Evolutionary conservation across 352 stramenopile species (phyloP).

Genomic region (Globisporangium camurandrum): DNA sequence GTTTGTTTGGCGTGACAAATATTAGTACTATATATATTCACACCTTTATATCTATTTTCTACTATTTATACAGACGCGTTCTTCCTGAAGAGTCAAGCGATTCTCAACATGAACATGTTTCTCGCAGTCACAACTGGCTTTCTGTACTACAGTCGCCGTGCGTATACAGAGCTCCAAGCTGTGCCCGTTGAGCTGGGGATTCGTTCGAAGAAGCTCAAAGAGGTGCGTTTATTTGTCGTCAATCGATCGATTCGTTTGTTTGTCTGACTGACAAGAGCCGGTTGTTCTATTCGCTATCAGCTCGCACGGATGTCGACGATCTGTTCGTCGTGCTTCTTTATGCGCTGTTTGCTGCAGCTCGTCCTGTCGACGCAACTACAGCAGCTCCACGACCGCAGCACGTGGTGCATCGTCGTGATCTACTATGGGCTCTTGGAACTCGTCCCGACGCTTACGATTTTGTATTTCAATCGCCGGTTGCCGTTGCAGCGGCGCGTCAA

Average conservation of each 20-base stretch:
- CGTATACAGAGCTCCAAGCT: slow-evolving; percentile 72
- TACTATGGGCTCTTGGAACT: slow-evolving; percentile 82
- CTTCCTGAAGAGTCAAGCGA: slow-evolving; percentile 68
- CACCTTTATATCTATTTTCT: not conserved
- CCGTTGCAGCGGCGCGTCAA: slow-evolving; percentile 30
- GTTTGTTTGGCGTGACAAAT: no score
- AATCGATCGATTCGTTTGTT: not conserved
- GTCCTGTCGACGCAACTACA: slow-evolving; percentile 57
- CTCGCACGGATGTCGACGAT: slow-evolving; percentile 73
- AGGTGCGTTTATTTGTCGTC: slow-evolving; percentile 18
- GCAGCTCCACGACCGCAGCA: slow-evolving; percentile 68
- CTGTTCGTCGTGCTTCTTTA: slow-evolving; percentile 81
- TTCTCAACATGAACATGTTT: slow-evolving; percentile 81
- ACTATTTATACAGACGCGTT: slow-evolving; percentile 42
- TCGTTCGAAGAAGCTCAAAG: slow-evolving; percentile 76
- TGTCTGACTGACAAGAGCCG: not conserved
- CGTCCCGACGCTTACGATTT: slow-evolving; percentile 58
- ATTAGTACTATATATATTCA: no score
- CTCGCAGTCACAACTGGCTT: slow-evolving; percentile 66
- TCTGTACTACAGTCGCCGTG: slow-evolving; percentile 70
- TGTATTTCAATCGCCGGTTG: slow-evolving; percentile 82
- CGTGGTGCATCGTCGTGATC: slow-evolving; percentile 73
- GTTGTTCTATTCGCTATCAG: slow-evolving; percentile 5
- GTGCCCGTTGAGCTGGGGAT: slow-evolving; percentile 79
- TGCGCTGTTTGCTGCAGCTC: slow-evolving; percentile 60